These are phyloP conservation scores for Botryotinia convoluta DNA, from an alignment of 2,329 filamentous ascomycete genomes.

Conservation along the genomic window DNA sequence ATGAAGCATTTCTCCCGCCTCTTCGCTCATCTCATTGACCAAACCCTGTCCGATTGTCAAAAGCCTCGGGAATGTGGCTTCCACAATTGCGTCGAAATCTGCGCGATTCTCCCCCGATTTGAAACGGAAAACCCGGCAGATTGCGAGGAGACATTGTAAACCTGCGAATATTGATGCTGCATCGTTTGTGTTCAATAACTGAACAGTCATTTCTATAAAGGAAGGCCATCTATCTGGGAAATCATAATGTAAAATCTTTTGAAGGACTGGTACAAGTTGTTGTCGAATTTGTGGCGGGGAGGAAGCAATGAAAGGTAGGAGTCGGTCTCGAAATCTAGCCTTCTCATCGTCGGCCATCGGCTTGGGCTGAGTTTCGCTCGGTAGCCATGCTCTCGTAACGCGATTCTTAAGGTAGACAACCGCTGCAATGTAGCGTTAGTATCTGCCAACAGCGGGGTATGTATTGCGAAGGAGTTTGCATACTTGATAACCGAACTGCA, in stretches of 20 bases:
- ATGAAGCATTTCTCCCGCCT: constrained; percentile 95
- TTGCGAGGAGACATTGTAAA: constrained; percentile 87
- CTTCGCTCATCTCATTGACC: constrained; percentile 85
- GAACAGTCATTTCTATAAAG: constrained; percentile 89
- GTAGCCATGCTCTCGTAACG: constrained; percentile 87
- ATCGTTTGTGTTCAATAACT: constrained; percentile 83
- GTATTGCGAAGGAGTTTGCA: constrained; percentile 40
- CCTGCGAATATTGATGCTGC: constrained; percentile 86
- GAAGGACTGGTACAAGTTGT: constrained; percentile 89
- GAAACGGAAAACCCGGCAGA: constrained; percentile 94
- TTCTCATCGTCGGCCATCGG: constrained; percentile 89
- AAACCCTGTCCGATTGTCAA: constrained; percentile 84
- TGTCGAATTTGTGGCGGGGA: constrained; percentile 80
- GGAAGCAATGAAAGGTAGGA: constrained; percentile 83
- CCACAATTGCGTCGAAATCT: constrained; percentile 93
- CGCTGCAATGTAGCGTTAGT: constrained; percentile 53
- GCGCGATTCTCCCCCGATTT: constrained; percentile 76
- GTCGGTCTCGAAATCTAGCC: constrained; percentile 76
- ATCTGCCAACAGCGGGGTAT: constrained; percentile 34
- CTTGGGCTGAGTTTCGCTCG: constrained; percentile 63
- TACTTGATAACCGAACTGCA: constrained; percentile 85
- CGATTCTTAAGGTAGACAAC: constrained; percentile 98
- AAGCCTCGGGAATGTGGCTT: constrained; percentile 83
- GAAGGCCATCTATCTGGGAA: constrained; percentile 93
- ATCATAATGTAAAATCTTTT: constrained; percentile 94